These are phyloP conservation scores for Monosporozyma siamensis DNA, from an alignment of 805 yeast species.

Conservation along the genomic window DNA sequence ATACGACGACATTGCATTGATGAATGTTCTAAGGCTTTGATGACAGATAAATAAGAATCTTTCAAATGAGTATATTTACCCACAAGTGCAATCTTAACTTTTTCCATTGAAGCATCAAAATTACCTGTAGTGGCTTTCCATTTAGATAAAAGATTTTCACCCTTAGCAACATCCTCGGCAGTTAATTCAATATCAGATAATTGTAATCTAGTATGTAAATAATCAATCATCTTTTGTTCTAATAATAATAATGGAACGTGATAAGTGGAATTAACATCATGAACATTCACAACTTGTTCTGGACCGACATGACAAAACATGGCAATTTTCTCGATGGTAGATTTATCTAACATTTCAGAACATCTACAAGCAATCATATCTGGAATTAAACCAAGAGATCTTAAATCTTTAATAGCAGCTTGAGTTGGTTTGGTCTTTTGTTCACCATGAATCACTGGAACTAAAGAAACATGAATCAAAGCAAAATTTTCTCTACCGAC, in stretches of 20 bases:
- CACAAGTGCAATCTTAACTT: slow-evolving; percentile 89
- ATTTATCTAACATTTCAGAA: slow-evolving; percentile 64
- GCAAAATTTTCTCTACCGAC: slow-evolving; percentile 93
- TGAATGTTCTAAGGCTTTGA: slow-evolving; percentile 91
- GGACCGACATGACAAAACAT: slow-evolving; percentile 99
- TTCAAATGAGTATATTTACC: slow-evolving; percentile 95
- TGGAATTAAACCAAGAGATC: slow-evolving; percentile 89
- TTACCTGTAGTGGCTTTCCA: slow-evolving; percentile 76
- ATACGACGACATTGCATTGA: slow-evolving; percentile 82
- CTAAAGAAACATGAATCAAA: slow-evolving; percentile 90
- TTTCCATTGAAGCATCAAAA: slow-evolving; percentile 75
- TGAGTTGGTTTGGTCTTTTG: slow-evolving; percentile 99
- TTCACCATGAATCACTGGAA: slow-evolving; percentile 97
- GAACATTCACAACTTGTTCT: slow-evolving; percentile 94
- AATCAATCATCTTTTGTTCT: slow-evolving; percentile 76
- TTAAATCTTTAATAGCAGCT: slow-evolving; percentile 94
- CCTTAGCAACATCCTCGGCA: slow-evolving; percentile 47
- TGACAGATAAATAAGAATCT: slow-evolving; percentile 90
- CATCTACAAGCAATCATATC: slow-evolving; percentile 99
- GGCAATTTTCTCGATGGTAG: slow-evolving; percentile 91
- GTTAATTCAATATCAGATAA: slow-evolving; percentile 42
- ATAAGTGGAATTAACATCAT: slow-evolving; percentile 92
- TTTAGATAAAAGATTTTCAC: slow-evolving; percentile 56
- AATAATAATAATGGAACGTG: slow-evolving; percentile 89
- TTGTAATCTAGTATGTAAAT: slow-evolving; percentile 57